Conservation (phyloP, 192 early-diverging fungal species). For the Backusella morwellensis region DNA sequence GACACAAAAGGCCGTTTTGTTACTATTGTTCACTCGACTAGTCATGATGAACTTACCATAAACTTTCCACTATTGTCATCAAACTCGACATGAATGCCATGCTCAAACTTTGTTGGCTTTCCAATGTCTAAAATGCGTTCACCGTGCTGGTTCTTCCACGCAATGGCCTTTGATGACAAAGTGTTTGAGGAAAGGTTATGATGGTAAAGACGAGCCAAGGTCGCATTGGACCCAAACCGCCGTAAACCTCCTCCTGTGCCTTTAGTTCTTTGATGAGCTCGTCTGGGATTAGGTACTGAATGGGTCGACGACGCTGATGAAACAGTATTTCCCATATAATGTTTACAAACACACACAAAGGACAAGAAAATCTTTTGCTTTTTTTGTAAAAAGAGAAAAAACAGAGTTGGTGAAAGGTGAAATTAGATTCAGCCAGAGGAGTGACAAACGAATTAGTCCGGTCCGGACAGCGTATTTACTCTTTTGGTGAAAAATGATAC, state of each 20-base stretch:
- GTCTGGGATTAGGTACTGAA: slow-evolving; percentile 5
- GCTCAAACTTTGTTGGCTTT: slow-evolving; percentile 54
- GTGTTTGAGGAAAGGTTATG: neutral
- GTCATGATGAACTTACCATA: slow-evolving; percentile 34
- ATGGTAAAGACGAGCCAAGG: slow-evolving; percentile 2
- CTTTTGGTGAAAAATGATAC: too few species aligned
- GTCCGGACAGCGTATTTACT: too few species aligned
- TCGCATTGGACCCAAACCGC: neutral
- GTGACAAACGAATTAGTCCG: too few species aligned
- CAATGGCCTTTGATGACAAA: slow-evolving; percentile 1
- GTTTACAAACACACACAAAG: neutral
- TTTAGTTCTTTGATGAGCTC: neutral
- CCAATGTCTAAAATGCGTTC: slow-evolving; percentile 51
- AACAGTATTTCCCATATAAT: slow-evolving; percentile 5
- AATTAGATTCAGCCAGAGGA: too few species aligned
- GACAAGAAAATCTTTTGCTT: neutral
- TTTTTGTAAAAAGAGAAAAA: neutral
- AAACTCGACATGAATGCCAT: slow-evolving; percentile 58
- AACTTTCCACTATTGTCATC: slow-evolving; percentile 46
- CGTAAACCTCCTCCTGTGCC: neutral
- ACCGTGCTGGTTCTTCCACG: slow-evolving; percentile 3
- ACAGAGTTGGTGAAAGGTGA: too few species aligned
- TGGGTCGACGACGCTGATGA: slow-evolving; percentile 2
- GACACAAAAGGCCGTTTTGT: neutral
- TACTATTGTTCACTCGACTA: neutral